Base-by-base conservation (phyloP, 306 rosid genomes). In the Lathyrus sativus region DNA sequence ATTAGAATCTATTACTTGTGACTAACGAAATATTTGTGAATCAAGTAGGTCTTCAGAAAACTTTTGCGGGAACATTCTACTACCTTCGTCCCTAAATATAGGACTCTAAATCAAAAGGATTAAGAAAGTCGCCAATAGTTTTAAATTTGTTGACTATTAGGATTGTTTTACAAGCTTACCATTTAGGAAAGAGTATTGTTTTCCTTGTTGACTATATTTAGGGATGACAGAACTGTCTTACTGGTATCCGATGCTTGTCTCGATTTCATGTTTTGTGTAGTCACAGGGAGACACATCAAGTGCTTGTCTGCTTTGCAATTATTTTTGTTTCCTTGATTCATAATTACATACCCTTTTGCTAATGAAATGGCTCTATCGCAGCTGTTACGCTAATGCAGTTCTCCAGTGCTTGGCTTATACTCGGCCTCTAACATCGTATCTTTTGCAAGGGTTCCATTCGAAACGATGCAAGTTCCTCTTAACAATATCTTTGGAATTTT, bases 341-440 rank as follows among this genome's bases (percentile, higher is more conserved):
- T 26, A 73, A 55, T 19, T 73, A 43, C 18, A 66, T 6, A 60
- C 45, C 45, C 26, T 72, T 65, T 68, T 75, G 65, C 78, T 82
- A 67, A 78, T 74, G 44, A 37, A 74, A 38, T 62, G 17, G 19
- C 46, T 74, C 62, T 28, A 53, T 48, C 58, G 82, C 96, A 89
- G 96, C 77, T 89, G 96, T 74, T 89, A 89, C 41, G 96, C 96
- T 49, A 89, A 89, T 77, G 92, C 92, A 42, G 96, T 87, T 59
- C 96, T 89, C 67, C 92, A 85, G 72, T 89, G 96, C 82, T 66
- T 89, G 82, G 85, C 96, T 48, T 89, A 75, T 74, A 89, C 96
- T 69, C 85, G 82, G 61, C 96, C 96, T 68, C 71, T 89, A 62
- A 72, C 87, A 65, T 79, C 87, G 0, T 89, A 85, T 75, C 74